Conservation (phyloP, 1,139 yeast genomes). For the Casaregolazyma suthepensis region DNA sequence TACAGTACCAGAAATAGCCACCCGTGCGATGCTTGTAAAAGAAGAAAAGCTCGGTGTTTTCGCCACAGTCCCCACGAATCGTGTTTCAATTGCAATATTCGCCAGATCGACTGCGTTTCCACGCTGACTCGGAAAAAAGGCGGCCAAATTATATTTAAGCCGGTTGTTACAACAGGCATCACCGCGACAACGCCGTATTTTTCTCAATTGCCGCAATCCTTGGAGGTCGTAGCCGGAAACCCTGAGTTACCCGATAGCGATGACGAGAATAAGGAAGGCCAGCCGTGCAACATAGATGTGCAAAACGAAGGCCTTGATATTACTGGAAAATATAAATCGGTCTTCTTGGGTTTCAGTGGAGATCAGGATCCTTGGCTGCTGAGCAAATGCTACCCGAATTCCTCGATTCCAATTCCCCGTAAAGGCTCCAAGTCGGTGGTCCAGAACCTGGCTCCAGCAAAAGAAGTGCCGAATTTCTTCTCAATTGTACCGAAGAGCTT, state of each 20-base stretch:
- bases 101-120: conserved; percentile 1
- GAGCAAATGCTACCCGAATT: background rate
- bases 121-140: conserved; percentile 1
- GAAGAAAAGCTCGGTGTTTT: background rate
- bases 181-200: background rate
- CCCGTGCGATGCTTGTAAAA: conserved; percentile 1
- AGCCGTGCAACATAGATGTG: background rate
- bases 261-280: conserved; percentile 1
- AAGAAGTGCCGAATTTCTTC: background rate
- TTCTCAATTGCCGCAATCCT: background rate
- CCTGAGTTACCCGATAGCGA: conserved; percentile 2
- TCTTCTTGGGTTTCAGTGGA: conserved; percentile 2
- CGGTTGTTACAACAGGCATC: background rate
- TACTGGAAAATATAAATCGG: conserved; percentile 2
- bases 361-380: conserved; percentile 6
- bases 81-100: background rate
- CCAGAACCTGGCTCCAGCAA: background rate
- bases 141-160: background rate
- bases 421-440: conserved; percentile 1
- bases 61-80: background rate
- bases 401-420: conserved; percentile 2
- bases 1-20: background rate
- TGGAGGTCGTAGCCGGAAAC: conserved; percentile 2
- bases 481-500: background rate
- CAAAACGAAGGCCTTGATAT: conserved; percentile 1